Conservation (phyloP, 1,139 yeast species). For the Debaryomyces coudertii region DNA sequence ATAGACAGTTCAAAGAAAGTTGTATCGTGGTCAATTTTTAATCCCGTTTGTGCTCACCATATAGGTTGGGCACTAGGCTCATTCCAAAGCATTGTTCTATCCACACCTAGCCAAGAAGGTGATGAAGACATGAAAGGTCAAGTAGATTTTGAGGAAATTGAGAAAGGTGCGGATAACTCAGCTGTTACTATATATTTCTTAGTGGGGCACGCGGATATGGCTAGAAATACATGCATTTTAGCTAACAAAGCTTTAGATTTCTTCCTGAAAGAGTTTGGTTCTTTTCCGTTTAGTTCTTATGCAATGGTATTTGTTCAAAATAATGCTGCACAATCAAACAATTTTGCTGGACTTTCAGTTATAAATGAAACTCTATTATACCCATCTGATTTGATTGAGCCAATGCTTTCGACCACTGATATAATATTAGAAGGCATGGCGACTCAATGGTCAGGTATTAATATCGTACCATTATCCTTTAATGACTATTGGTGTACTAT, state of each 20-base stretch:
- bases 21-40: slow-evolving; percentile 77
- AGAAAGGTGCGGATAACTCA: slow-evolving; percentile 44
- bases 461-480: slow-evolving; percentile 78
- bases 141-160: slow-evolving; percentile 28
- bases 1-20: slow-evolving; percentile 72
- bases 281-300: slow-evolving; percentile 87
- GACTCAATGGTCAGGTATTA: slow-evolving; percentile 92
- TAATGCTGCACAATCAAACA: slow-evolving; percentile 49
- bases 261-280: slow-evolving; percentile 86
- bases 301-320: slow-evolving; percentile 76
- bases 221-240: slow-evolving; percentile 75
- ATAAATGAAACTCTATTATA: slow-evolving; percentile 69
- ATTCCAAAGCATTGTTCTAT: slow-evolving; percentile 61
- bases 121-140: slow-evolving; percentile 49
- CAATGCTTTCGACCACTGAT: slow-evolving; percentile 73
- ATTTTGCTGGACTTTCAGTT: slow-evolving; percentile 79
- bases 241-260: slow-evolving; percentile 79
- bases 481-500: slow-evolving; percentile 91
- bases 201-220: slow-evolving; percentile 59
- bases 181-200: slow-evolving; percentile 61
- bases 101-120: slow-evolving; percentile 36
- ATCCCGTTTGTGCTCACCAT: slow-evolving; percentile 92
- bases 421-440: slow-evolving; percentile 71
- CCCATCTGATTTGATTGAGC: slow-evolving; percentile 78
- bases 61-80: slow-evolving; percentile 97